Evolutionary conservation across 2,329 filamentous ascomycete species (phyloP), one percentile per base, ranked within the genome.

Genomic region (Bipolaris sorokiniana): DNA sequence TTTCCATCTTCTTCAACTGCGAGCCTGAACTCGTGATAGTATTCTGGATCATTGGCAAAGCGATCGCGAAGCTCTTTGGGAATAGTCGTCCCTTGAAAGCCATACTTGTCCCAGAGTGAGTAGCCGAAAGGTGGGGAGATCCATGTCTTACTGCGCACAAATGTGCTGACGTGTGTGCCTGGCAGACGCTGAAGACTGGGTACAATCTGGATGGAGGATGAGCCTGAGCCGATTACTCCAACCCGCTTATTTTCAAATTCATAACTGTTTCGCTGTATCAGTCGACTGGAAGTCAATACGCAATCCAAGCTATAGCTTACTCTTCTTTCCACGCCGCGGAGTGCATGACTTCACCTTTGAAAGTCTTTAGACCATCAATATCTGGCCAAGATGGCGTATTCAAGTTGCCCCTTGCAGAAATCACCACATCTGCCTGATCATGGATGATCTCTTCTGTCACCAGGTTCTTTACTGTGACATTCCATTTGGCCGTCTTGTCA

Each of bases 161-260:
- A 76, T n/a, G 65, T 68, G 16, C 61, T 63, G 7, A 74, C 58
- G 11, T 73, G 66, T 0, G 72, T 73, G 5, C 67, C 69, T 5
- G 69, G 47, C 13, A 76, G 38, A 7, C 68, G 68, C 63, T 77
- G 79, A 2, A 81, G 70, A 2, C 70, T 71, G 2, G 74, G 70
- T 3, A 80, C 74, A 18, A 78, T 78, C 47, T 78, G 76, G 16
- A 79, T 80, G 0, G 77, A 76, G 13, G 74, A 76, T 33, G 72
- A 68, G 16, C 74, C 73, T 7, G 69, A 68, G 5, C 74, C 74
- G 23, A 76, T 75, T 2, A 76, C 70, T 3, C 67, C 74, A 20
- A 76, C 61, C n/a, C 69, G 64, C 51, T 76, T 76, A 44, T 70
- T 63, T 3, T 60, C 59, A 46, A 70, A 74, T 46, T 75, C 69